Base-by-base conservation (phyloP, 2,329 filamentous ascomycete species). In the Emericellopsis cladophorae region DNA sequence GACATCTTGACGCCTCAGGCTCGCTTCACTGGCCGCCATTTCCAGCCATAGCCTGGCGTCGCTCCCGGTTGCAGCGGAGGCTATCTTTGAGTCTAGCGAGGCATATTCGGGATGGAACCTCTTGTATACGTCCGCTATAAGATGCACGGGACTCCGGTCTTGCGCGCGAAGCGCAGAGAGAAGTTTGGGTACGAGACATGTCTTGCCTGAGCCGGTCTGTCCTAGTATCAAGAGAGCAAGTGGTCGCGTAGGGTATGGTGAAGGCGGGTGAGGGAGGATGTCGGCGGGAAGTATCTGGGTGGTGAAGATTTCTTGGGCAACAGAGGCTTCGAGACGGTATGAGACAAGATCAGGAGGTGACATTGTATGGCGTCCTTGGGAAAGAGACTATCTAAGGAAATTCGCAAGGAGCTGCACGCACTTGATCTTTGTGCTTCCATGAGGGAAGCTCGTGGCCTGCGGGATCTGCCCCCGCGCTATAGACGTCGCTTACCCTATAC, bases 61-160 rank as follows among this genome's bases (percentile, higher is more conserved):
- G 31, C 52, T 51, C 4, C 59, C 54, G 3, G 64, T 60, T 5
- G 62, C 62, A 0, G 58, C 49, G 4, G 60, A 62, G 3, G 66
- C 63, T 15, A 64, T 52, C 3, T 52, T 45, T 3, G 48, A 48
- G 5, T 61, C 45, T 22, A 65, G 53, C 3, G 40, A n/a, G 12
- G 46, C 24, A 51, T 67, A 68, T 15, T 54, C 44, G 0, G 67
- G 67, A 51, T 70, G 66, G 53, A 67, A 63, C 4, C 60, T 59
- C 48, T 70, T 70, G 60, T 67, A 68, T 18, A 62, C 64, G 57
- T 70, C 66, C 41, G 66, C 65, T 42, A 70, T 62, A 46, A 70
- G 59, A 53, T 70, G 66, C 15, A 56, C 58, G 14, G 53, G 44
- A 15, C 10, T 21, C 11, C 23, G 40, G 14, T 16, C 40, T 33